Evolutionary conservation across 2,329 filamentous ascomycete species (phyloP).

Genomic region (Colletotrichum truncatum): DNA sequence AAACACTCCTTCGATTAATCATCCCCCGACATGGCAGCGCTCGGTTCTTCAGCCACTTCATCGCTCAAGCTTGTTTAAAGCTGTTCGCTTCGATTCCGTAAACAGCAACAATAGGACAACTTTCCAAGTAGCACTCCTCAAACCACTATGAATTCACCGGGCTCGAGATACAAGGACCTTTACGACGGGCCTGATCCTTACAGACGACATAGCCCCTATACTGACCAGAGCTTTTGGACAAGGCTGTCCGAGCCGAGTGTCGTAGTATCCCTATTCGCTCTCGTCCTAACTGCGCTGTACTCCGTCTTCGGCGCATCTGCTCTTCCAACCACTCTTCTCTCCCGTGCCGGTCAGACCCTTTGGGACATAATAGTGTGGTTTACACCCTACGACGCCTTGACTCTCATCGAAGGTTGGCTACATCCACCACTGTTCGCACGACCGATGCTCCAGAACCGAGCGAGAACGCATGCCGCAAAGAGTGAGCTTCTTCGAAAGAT

Average conservation of each 20-base stretch:
- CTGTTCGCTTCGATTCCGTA: constrained; percentile 2
- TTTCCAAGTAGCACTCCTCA: not conserved
- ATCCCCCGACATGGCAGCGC: constrained; percentile 24
- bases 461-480: constrained; percentile 65
- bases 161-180: constrained; percentile 12
- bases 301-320: constrained; percentile 44
- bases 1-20: not conserved
- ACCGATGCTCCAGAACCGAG: constrained; percentile 47
- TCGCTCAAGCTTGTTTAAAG: constrained; percentile 26
- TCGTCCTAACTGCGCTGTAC: constrained; percentile 44
- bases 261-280: constrained; percentile 43
- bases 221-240: constrained; percentile 36
- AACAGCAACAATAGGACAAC: not conserved
- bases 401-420: constrained; percentile 65
- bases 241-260: constrained; percentile 45
- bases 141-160: constrained; percentile 30
- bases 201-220: constrained; percentile 3
- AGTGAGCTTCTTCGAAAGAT: constrained; percentile 72
- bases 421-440: constrained; percentile 54
- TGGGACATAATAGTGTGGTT: constrained; percentile 70
- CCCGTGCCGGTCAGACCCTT: constrained; percentile 50
- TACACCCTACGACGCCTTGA: constrained; percentile 65
- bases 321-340: constrained; percentile 38
- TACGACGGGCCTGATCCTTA: constrained; percentile 29
- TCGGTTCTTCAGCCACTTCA: not conserved